Base-by-base conservation (phyloP, 1,284 basidiomycete species). In the Puccinia hordei region DNA sequence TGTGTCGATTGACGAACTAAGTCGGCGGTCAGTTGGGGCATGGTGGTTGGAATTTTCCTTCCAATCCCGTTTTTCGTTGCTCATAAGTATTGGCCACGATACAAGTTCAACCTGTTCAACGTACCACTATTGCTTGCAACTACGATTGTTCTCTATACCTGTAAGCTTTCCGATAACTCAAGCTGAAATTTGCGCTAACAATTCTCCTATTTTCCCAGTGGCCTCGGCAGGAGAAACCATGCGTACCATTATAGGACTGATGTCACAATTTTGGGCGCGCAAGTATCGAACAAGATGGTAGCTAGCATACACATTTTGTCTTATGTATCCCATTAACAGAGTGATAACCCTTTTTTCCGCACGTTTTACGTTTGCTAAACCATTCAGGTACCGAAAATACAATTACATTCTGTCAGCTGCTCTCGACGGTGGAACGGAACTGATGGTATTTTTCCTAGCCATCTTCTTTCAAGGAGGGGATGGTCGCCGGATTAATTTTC, bases 371-470 rank as follows among this genome's bases (percentile, higher is more conserved):
- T 33, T 41, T 5, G 17, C 8, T 49, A 19, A 49, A 44, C 22
- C 22, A 17, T 46, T 22, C 38, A 75, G 73, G 73, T 75, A 46
- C 22, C 33, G 27, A 19, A 75, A 75, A 59, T 75, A 75, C 30
- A 77, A 77, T 38, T 77, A 77, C 51, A 49, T 77, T 51, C 35
- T 61, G n/a, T 77, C 74, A 19, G 74, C 74, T 30, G 74, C 74
- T 24, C 46, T 77, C n/a, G 74, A 77, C 63, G 74, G 74, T 38
- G 74, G 44, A 33, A 51, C 74, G 33, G 61, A 77, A 24, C 33
- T 68, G 4, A 33, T 68, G 19, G 66, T 77, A 15, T 53, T 77
- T 33, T 63, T 77, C 38, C 38, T 77, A 19, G 59, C 74, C 35
- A 66, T 77, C 4, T 30, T 77, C 53, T 77, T 77, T 41, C 74